These are phyloP conservation scores for Tetracladium marchalianum DNA, from an alignment of 495 filamentous ascomycete genomes.

Conservation along the genomic window DNA sequence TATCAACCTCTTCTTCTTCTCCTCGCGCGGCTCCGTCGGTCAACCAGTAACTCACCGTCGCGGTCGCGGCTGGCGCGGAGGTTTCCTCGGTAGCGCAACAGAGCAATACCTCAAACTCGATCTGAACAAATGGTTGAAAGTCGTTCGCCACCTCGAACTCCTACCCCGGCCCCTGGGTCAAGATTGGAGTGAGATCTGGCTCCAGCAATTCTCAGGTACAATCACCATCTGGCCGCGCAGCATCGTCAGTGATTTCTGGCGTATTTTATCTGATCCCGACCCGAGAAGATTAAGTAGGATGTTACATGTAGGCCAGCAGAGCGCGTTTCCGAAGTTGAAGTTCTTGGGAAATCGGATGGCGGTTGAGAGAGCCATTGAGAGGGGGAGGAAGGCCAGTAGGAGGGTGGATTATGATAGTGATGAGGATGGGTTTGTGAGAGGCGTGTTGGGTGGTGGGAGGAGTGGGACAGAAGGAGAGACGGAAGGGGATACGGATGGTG, in stretches of 20 bases:
- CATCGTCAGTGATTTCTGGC: constrained; percentile 63
- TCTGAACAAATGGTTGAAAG: constrained; percentile 91
- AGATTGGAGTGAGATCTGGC: constrained; percentile 93
- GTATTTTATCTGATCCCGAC: constrained; percentile 77
- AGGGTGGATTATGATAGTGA: constrained; percentile 35
- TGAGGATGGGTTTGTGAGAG: constrained; percentile 28
- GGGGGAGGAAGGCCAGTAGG: constrained; percentile 53
- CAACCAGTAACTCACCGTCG: constrained; percentile 88
- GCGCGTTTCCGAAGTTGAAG: constrained; percentile 78
- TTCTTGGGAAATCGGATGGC: constrained; percentile 82
- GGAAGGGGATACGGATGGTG: constrained; percentile 15
- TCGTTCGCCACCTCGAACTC: constrained; percentile 83
- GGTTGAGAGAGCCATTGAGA: constrained; percentile 70
- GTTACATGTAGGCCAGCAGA: constrained; percentile 79
- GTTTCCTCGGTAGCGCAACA: constrained; percentile 80
- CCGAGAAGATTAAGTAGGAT: constrained; percentile 68
- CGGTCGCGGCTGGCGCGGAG: constrained; percentile 91
- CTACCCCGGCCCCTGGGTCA: constrained; percentile 85
- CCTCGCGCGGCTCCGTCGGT: constrained; percentile 80
- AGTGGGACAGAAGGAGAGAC: constrained; percentile 3
- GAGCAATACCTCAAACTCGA: constrained; percentile 95
- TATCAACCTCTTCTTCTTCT: constrained; percentile 98
- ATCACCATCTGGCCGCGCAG: constrained; percentile 91
- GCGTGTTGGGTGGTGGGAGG: background rate
- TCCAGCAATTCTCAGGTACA: constrained; percentile 88